Evolutionary conservation across 768 basidiomycete species (phyloP).

Genomic region (Boletus barrowsii): DNA sequence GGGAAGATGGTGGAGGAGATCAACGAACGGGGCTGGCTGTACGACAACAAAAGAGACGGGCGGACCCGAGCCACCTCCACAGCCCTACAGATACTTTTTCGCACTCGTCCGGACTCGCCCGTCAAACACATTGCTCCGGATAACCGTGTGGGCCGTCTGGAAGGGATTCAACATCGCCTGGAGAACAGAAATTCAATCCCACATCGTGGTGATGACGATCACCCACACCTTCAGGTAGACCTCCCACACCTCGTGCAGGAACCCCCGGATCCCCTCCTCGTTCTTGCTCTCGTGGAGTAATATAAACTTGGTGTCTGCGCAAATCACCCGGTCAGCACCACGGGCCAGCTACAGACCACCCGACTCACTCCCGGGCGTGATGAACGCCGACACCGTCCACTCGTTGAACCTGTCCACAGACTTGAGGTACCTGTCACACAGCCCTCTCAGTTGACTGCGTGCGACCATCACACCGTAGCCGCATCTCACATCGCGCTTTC

Average conservation of each 20-base stretch:
- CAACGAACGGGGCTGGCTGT: conserved; percentile 2
- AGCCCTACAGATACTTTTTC: conserved; percentile 65
- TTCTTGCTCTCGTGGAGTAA: conserved; percentile 94
- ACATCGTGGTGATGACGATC: neutral
- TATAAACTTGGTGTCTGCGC: conserved; percentile 89
- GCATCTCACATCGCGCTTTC: conserved; percentile 73
- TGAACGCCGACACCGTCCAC: conserved; percentile 95
- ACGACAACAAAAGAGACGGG: conserved; percentile 17
- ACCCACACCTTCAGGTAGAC: conserved; percentile 84
- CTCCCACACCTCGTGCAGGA: conserved; percentile 97
- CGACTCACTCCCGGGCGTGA: conserved; percentile 88
- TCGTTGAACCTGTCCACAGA: conserved; percentile 97
- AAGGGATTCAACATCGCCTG: conserved; percentile 95
- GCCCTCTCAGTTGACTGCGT: conserved; percentile 11
- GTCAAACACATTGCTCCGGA: conserved; percentile 82
- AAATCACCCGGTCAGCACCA: neutral
- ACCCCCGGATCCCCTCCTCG: conserved; percentile 91
- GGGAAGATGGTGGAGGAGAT: conserved; percentile 7
- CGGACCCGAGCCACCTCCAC: conserved; percentile 18
- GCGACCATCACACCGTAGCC: conserved; percentile 1
- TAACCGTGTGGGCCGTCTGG: conserved; percentile 82
- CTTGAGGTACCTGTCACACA: conserved; percentile 78
- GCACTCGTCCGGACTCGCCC: conserved; percentile 80
- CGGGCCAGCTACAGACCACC: neutral
- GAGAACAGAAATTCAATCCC: neutral